Percentiles rank a stretch among this genome's conserved stretches.
Evolutionary conservation across 2,329 filamentous ascomycete genomes (phyloP).

Genomic region (Botrytis fragariae): DNA sequence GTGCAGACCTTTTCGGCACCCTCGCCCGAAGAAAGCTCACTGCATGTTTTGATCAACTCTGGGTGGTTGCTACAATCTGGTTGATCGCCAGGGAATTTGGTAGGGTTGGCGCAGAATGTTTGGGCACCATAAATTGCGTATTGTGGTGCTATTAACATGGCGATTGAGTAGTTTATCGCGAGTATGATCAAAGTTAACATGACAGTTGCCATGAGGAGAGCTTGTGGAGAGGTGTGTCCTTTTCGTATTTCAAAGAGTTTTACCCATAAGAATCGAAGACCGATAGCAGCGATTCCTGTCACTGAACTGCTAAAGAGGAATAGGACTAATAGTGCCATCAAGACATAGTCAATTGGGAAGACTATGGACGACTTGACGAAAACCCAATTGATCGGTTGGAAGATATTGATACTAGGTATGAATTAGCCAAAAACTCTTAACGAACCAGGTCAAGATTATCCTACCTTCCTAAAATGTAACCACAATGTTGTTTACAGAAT

Average conservation of each 20-base stretch:
- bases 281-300: conserved; percentile 78
- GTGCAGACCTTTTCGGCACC: conserved; percentile 82
- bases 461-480: conserved; percentile 74
- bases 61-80: conserved; percentile 73
- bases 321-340: conserved; percentile 81
- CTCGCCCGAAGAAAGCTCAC: conserved; percentile 68
- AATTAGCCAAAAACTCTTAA: conserved; percentile 35
- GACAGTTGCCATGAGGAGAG: conserved; percentile 84
- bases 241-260: conserved; percentile 87
- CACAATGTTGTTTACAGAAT: conserved; percentile 83
- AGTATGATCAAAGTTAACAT: conserved; percentile 86
- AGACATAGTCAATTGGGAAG: conserved; percentile 88
- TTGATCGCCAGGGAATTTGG: conserved; percentile 59
- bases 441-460: background rate
- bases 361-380: conserved; percentile 76
- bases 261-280: conserved; percentile 96
- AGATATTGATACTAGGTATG: conserved; percentile 69
- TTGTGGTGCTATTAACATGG: conserved; percentile 92
- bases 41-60: conserved; percentile 76
- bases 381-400: conserved; percentile 92
- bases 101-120: conserved; percentile 80
- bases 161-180: conserved; percentile 87
- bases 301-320: conserved; percentile 89
- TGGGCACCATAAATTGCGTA: conserved; percentile 94
- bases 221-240: conserved; percentile 86